A percentile compares a stretch with the other conserved stretches of the same genome.
These are phyloP conservation scores for Verruconis gallopava DNA, from an alignment of 2,329 filamentous ascomycete species.

Conservation along the genomic window DNA sequence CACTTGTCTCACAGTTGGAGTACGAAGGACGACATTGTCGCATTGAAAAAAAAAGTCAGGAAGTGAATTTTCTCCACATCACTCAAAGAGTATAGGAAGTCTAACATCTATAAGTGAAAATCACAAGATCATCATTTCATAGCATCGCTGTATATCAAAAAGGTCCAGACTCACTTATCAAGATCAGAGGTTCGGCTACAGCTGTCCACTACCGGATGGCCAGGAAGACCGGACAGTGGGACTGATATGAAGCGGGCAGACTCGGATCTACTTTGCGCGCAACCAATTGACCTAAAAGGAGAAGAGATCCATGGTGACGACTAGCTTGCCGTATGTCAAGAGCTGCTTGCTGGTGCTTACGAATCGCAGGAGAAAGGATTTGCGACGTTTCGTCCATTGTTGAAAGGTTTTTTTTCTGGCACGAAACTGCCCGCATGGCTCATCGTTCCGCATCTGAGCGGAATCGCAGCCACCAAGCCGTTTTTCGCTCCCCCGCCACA, in stretches of 20 bases:
- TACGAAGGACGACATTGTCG: background rate
- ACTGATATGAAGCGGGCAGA: background rate
- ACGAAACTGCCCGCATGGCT: too few species aligned
- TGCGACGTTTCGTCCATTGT: background rate
- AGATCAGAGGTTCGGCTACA: too few species aligned
- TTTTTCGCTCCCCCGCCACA: too few species aligned
- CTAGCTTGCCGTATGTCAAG: background rate
- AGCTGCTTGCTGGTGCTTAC: background rate
- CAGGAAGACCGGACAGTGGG: too few species aligned
- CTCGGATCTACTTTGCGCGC: too few species aligned
- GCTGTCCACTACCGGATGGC: too few species aligned
- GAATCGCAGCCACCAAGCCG: too few species aligned
- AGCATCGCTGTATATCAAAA: too few species aligned
- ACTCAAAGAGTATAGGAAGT: slow-evolving; percentile 23
- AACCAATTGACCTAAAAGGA: background rate
- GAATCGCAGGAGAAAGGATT: background rate
- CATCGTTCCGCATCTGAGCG: too few species aligned
- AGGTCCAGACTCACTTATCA: too few species aligned
- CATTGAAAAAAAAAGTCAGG: slow-evolving; percentile 10
- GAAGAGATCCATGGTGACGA: background rate
- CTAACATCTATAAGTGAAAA: slow-evolving; percentile 27
- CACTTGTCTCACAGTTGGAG: background rate
- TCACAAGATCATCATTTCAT: slow-evolving; percentile 15
- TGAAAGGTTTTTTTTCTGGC: too few species aligned
- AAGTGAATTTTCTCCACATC: slow-evolving; percentile 13